A percentile compares a stretch with the other conserved stretches of the same genome.
Conservation (phyloP, 306 rosid genomes). For the Corylus heterophylla region DNA sequence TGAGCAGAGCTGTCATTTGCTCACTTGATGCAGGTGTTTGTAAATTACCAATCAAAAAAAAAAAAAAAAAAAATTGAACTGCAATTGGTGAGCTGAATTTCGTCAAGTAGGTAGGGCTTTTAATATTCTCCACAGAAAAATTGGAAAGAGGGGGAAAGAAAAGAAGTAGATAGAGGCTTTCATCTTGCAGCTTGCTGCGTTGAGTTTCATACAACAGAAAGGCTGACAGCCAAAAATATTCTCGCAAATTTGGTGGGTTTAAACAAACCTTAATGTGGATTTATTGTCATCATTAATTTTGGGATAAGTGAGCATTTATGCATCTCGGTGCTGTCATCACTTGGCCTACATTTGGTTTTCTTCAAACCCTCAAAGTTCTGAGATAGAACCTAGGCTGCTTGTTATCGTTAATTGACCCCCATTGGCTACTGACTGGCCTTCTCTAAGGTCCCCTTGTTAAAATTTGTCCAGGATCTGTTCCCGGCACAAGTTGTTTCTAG, state of each 20-base stretch:
- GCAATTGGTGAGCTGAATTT: no score
- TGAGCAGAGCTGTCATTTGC: no score
- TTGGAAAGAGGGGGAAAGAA: no score
- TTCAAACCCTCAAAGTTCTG: neutral
- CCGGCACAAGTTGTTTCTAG: neutral
- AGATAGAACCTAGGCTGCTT: neutral
- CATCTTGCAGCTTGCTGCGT: neutral
- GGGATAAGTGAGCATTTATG: neutral
- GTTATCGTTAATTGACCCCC: neutral
- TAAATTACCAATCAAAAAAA: no score
- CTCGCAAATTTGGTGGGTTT: neutral
- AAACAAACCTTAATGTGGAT: neutral
- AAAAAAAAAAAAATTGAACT: no score
- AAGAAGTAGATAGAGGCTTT: no score
- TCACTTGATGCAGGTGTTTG: no score
- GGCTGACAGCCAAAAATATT: neutral
- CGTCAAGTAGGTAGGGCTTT: no score
- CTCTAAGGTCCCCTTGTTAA: neutral
- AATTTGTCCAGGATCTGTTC: neutral
- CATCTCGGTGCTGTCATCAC: neutral
- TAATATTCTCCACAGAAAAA: no score
- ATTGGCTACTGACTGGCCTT: neutral
- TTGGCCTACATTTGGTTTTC: neutral
- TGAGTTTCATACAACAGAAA: neutral
- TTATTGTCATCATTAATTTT: neutral